phyloP scores from a whole-genome alignment of 2,329 filamentous ascomycete genomes.

The Fusarium tupiense region DNA sequence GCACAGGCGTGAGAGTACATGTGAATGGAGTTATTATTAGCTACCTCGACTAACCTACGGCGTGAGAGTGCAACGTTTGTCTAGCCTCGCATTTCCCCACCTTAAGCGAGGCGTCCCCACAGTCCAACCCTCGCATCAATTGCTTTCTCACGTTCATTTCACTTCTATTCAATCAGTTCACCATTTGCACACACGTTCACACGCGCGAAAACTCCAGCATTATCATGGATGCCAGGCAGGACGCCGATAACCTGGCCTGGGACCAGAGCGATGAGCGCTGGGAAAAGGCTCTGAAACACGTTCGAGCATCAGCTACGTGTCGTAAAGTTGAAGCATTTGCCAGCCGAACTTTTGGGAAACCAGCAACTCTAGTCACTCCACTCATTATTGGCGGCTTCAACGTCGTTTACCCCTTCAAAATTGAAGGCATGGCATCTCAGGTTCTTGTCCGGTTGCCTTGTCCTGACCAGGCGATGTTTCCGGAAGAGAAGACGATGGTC shows the following conservation, averaged over 20 bases:
- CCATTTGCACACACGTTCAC: too few species aligned
- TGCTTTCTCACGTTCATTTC: too few species aligned
- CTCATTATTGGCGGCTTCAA: conserved; percentile 44
- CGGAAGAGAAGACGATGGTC: conserved; percentile 35
- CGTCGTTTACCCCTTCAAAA: conserved; percentile 38
- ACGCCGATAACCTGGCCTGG: conserved; percentile 46
- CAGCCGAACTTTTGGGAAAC: conserved; percentile 21
- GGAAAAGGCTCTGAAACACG: conserved; percentile 39
- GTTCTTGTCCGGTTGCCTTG: conserved; percentile 41
- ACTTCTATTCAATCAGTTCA: background rate
- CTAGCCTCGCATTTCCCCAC: too few species aligned
- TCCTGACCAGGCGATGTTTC: conserved; percentile 30
- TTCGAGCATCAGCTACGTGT: conserved; percentile 26
- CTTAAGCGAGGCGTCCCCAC: too few species aligned
- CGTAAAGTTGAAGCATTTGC: conserved; percentile 37
- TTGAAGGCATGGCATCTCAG: conserved; percentile 11
- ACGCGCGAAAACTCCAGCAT: too few species aligned
- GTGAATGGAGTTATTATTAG: too few species aligned
- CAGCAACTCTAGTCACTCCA: conserved; percentile 31
- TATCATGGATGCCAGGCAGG: conserved; percentile 30
- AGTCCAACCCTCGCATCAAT: too few species aligned
- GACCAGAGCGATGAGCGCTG: conserved; percentile 43
- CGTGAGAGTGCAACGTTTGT: too few species aligned
- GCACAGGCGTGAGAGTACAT: too few species aligned
- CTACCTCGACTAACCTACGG: too few species aligned